phyloP scores from a whole-genome alignment of 257 asterid species.

The Nicotiana undulata region DNA sequence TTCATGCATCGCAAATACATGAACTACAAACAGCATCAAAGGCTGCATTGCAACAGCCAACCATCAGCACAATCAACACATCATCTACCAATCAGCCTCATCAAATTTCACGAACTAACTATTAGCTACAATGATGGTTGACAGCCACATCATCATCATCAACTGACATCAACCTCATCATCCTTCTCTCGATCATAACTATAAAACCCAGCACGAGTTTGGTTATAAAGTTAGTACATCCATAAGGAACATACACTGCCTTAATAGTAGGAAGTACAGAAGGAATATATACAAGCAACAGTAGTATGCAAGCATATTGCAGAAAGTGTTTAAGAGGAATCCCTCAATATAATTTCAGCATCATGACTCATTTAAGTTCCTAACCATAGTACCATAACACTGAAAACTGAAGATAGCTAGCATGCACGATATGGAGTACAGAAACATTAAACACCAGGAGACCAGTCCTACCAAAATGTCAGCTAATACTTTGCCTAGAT shows the following conservation, averaged over 20 bases:
- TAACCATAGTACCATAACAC: not conserved
- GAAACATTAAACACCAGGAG: constrained; percentile 1
- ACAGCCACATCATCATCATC: constrained; percentile 4
- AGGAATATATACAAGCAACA: not conserved
- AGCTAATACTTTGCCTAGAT: not conserved
- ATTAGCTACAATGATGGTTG: not conserved
- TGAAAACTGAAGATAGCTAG: not conserved
- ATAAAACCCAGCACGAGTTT: constrained; percentile 12
- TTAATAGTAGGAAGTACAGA: not conserved
- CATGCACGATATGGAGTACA: not conserved
- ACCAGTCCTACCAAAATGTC: constrained; percentile 7
- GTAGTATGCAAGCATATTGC: not conserved
- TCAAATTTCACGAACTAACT: constrained; percentile 7
- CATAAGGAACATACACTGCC: not conserved
- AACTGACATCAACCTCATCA: constrained; percentile 8
- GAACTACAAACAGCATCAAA: constrained; percentile 16
- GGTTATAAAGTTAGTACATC: constrained; percentile 9
- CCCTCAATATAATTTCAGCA: not conserved
- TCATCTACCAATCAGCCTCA: constrained; percentile 14
- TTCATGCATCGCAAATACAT: not conserved
- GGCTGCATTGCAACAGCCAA: constrained; percentile 4
- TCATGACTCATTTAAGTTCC: not conserved
- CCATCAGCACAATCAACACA: constrained; percentile 8
- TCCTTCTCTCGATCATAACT: constrained; percentile 21
- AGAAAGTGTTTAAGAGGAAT: not conserved